phyloP scores from a whole-genome alignment of 2,329 filamentous ascomycete genomes.

The Ilyonectria destructans region DNA sequence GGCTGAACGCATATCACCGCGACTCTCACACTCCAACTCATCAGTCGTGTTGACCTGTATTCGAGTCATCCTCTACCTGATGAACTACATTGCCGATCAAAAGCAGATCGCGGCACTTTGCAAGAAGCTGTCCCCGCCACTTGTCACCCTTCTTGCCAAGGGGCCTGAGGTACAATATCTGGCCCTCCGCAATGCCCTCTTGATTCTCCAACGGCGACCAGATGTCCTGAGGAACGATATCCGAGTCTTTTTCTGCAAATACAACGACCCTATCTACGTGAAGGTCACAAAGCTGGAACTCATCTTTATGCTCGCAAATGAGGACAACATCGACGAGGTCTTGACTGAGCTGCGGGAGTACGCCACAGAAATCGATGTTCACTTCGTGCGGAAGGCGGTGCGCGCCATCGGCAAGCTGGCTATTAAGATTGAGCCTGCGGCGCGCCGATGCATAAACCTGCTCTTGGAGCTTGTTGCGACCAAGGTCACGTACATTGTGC shows the following conservation, averaged over 20 bases:
- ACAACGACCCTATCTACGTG: slow-evolving; percentile 99
- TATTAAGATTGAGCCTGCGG: slow-evolving; percentile 98
- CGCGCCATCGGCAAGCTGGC: slow-evolving; percentile 97
- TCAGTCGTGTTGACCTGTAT: slow-evolving; percentile 97
- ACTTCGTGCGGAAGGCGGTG: slow-evolving; percentile 98
- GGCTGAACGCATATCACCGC: slow-evolving; percentile 94
- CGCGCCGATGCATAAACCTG: slow-evolving; percentile 91
- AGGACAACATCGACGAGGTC: slow-evolving; percentile 96
- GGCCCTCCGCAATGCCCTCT: slow-evolving; percentile 90
- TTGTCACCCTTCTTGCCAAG: slow-evolving; percentile 95
- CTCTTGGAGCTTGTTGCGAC: slow-evolving; percentile 94
- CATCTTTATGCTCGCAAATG: slow-evolving; percentile 98
- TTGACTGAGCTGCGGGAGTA: slow-evolving; percentile 96
- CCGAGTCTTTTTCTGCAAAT: slow-evolving; percentile 99
- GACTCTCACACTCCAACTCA: slow-evolving; percentile 96
- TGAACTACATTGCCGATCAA: slow-evolving; percentile 98
- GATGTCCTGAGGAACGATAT: slow-evolving; percentile 98
- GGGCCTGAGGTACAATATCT: slow-evolving; percentile 99
- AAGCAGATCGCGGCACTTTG: slow-evolving; percentile 90
- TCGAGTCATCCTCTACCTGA: slow-evolving; percentile 94
- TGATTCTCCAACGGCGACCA: slow-evolving; percentile 93
- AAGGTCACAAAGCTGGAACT: slow-evolving; percentile 99
- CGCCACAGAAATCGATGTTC: slow-evolving; percentile 97
- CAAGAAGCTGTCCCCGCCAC: slow-evolving; percentile 92
- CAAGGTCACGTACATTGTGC: slow-evolving; percentile 99